These are phyloP conservation scores for Malus hybrid DNA, from an alignment of 331 rosid genomes.

Conservation along the genomic window DNA sequence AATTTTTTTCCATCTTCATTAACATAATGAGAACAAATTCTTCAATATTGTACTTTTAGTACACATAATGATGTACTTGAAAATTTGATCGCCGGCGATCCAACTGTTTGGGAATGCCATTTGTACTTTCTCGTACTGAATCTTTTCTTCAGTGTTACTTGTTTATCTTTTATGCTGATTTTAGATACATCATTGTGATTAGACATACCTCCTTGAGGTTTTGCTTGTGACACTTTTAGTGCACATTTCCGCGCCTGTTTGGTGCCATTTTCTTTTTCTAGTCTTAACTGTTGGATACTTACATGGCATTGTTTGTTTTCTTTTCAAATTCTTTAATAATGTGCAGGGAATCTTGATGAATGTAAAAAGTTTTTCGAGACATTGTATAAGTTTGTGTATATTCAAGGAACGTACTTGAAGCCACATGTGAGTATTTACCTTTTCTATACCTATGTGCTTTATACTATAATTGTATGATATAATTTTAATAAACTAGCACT, in stretches of 20 bases:
- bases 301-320: constrained; percentile 1
- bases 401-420: constrained; percentile 88
- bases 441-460: background rate
- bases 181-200: background rate
- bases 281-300: background rate
- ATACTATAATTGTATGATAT: background rate
- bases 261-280: constrained; percentile 1
- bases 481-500: background rate
- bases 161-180: background rate
- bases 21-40: background rate
- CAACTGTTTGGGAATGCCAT: background rate
- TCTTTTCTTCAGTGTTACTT: background rate
- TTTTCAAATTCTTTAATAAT: constrained; percentile 8
- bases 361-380: constrained; percentile 66
- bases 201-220: background rate
- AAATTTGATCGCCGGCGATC: background rate
- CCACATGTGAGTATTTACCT: constrained; percentile 66
- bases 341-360: constrained; percentile 69
- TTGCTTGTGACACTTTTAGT: background rate
- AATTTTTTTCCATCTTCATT: background rate
- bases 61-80: background rate
- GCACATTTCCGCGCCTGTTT: background rate
- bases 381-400: constrained; percentile 72
- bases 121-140: background rate
- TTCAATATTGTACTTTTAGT: background rate